phyloP scores from a whole-genome alignment of 108 stramenopile genomes.

The Cyclotella baltica region DNA sequence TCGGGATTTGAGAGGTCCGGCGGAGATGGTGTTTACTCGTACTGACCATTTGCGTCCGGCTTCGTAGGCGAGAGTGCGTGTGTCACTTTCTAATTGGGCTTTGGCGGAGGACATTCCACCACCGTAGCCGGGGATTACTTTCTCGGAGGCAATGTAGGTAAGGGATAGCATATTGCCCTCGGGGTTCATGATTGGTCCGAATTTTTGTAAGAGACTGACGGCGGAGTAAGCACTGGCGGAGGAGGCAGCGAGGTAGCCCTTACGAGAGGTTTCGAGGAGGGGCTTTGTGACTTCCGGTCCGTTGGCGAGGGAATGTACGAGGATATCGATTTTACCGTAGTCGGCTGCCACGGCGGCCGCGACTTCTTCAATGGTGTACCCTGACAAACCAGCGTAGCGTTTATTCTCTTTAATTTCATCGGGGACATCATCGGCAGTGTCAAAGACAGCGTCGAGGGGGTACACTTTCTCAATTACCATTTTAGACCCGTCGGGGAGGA shows the following conservation, averaged over 20 bases:
- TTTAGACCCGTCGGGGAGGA: constrained; percentile 86
- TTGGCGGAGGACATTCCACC: constrained; percentile 99
- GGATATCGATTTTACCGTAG: constrained; percentile 96
- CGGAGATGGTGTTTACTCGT: constrained; percentile 97
- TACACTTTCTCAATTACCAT: constrained; percentile 97
- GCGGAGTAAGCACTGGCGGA: constrained; percentile 97
- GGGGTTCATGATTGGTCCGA: constrained; percentile 97
- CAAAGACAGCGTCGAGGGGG: constrained; percentile 98
- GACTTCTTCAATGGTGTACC: constrained; percentile 96
- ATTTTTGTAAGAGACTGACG: constrained; percentile 94
- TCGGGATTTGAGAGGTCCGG: constrained; percentile 97
- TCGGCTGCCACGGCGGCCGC: constrained; percentile 94
- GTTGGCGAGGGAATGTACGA: constrained; percentile 98
- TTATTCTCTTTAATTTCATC: constrained; percentile 96
- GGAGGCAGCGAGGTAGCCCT: constrained; percentile 97
- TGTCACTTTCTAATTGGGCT: constrained; percentile 97
- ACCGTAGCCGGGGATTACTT: constrained; percentile 98
- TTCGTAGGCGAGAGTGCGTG: constrained; percentile 95
- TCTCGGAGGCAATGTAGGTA: constrained; percentile 98
- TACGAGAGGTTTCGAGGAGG: constrained; percentile 94
- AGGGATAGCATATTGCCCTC: constrained; percentile 93
- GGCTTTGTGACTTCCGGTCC: constrained; percentile 99
- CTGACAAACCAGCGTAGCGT: constrained; percentile 93
- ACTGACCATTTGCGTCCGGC: constrained; percentile 95
- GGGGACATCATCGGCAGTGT: constrained; percentile 92